Evolutionary conservation across 176 grass and related monocot genomes (phyloP), one percentile per base, ranked within the genome.

Genomic region (Oryza nivara): DNA sequence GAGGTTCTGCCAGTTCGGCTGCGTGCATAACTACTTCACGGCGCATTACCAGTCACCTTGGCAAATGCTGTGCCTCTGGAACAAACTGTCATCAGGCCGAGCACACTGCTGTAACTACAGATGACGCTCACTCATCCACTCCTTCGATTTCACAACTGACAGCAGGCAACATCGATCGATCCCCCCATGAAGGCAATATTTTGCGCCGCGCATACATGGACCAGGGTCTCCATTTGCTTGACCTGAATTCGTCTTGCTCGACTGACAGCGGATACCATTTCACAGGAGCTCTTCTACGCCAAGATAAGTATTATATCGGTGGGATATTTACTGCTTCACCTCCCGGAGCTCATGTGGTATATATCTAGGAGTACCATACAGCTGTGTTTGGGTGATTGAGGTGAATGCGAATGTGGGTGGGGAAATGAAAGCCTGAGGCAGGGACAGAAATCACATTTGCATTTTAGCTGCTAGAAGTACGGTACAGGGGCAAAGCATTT

Each of bases 1-100:
- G 96, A 98, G 88, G 67, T 98, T 98, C 83, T 95, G 91, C 49
- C 96, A 98, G 40, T 98, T 86, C 0, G 93, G 96, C 17, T 98
- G 93, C 23, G 56, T 98, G 36, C 75, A 92, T 20, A 84, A 82
- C 84, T 98, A 98, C 67, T 95, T 90, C 72, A 95, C 93, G 0
- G 87, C 93, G 6, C 96, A 98, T 79, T 98, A 98, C 79, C 96
- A 96, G 79, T 98, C 96, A 26, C 96, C 96, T 15, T 83, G 91
- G 80, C 93, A 99, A 46, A 96, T 99, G 93, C 16, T 96, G 6
- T 99, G 93, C 74, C 85, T 96, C 20, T 89, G 88, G 85, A 89
- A 99, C 9, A 92, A 96, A 67, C 77, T 99, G 10, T 87, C 88
- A 15, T 43, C 67, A 11, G 88, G 96, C 25, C 80, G 44, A 11